These are phyloP conservation scores for Incumbomyces lentus DNA, from an alignment of 2,329 filamentous ascomycete genomes.

Conservation along the genomic window DNA sequence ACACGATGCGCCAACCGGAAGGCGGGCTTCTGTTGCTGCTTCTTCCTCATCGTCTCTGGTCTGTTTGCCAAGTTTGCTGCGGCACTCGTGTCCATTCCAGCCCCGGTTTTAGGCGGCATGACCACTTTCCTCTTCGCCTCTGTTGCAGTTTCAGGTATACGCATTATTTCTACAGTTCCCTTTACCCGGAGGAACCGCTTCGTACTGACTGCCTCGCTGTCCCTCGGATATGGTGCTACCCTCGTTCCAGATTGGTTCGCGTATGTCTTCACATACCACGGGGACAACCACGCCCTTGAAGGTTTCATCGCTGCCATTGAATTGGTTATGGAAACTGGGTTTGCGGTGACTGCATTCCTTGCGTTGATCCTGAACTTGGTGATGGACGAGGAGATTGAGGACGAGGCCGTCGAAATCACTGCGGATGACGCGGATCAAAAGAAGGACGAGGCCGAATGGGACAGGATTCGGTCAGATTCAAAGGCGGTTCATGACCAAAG, in stretches of 20 bases:
- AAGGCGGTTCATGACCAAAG: background rate
- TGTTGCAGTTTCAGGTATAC: constrained; percentile 55
- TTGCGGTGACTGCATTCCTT: constrained; percentile 58
- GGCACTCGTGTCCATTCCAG: constrained; percentile 55
- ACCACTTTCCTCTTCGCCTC: constrained; percentile 58
- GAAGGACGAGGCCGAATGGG: constrained; percentile 16
- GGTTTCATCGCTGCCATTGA: constrained; percentile 42
- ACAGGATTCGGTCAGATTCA: constrained; percentile 11
- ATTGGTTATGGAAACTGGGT: constrained; percentile 57
- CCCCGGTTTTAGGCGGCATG: constrained; percentile 37
- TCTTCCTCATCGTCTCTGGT: constrained; percentile 59
- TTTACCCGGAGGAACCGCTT: constrained; percentile 59
- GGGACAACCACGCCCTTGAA: constrained; percentile 59
- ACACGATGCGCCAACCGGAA: constrained; percentile 59
- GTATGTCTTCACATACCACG: constrained; percentile 36
- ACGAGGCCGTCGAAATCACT: constrained; percentile 14
- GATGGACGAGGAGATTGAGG: constrained; percentile 63
- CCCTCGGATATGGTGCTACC: constrained; percentile 48
- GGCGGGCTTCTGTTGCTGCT: constrained; percentile 55
- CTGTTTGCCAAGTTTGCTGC: constrained; percentile 62
- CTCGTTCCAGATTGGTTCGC: constrained; percentile 36
- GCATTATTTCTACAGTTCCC: constrained; percentile 52
- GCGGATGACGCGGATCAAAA: constrained; percentile 12
- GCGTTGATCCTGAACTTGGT: constrained; percentile 63
- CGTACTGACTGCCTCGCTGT: constrained; percentile 52